These are phyloP conservation scores for Metarhizium anisopliae DNA, from an alignment of 2,329 filamentous ascomycete species.

Conservation along the genomic window DNA sequence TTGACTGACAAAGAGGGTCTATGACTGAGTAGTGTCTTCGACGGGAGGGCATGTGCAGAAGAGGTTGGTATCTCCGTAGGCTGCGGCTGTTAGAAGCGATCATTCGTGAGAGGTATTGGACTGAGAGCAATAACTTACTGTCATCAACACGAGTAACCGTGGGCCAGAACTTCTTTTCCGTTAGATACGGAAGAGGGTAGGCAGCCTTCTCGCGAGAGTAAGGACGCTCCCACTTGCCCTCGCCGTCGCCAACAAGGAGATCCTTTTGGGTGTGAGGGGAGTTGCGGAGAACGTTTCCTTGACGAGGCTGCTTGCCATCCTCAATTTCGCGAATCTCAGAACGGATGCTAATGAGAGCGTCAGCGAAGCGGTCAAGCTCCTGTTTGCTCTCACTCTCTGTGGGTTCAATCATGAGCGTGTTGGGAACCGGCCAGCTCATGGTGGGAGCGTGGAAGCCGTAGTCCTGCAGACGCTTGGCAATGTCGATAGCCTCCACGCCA, in stretches of 20 bases:
- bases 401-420: constrained; percentile 96
- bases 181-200: constrained; percentile 73
- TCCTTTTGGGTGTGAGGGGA: constrained; percentile 80
- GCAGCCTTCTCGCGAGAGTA: constrained; percentile 78
- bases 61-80: constrained; percentile 83
- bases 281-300: constrained; percentile 81
- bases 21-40: constrained; percentile 42
- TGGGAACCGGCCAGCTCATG: constrained; percentile 92
- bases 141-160: constrained; percentile 80
- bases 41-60: constrained; percentile 93
- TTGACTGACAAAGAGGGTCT: not conserved
- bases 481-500: constrained; percentile 84
- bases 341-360: constrained; percentile 80
- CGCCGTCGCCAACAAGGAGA: constrained; percentile 50
- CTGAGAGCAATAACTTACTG: constrained; percentile 44
- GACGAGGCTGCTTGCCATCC: constrained; percentile 63
- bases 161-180: constrained; percentile 98
- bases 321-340: constrained; percentile 78
- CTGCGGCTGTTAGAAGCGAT: constrained; percentile 31
- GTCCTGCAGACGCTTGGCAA: constrained; percentile 93
- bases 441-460: constrained; percentile 97
- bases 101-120: not conserved
- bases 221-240: constrained; percentile 64
- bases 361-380: constrained; percentile 88
- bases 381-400: constrained; percentile 89